Conservation (phyloP, 163 green algal genomes). For the Scenedesmus sp. region DNA sequence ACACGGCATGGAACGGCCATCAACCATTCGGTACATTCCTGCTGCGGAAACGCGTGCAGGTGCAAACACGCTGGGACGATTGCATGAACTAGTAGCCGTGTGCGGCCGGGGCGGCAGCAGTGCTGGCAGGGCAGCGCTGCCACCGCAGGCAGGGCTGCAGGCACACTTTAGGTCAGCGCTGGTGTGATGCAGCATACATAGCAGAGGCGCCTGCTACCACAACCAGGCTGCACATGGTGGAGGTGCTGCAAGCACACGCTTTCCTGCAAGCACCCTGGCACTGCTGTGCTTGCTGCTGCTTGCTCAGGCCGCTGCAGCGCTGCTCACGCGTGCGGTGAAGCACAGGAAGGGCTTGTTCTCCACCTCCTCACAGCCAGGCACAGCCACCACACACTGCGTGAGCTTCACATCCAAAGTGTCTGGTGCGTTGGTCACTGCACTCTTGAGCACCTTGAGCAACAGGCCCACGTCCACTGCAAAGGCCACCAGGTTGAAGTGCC, state of each 20-base stretch:
- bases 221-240: background rate
- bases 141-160: background rate
- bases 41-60: too few relatives aligned
- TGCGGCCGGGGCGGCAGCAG: background rate
- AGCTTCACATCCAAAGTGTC: constrained; percentile 79
- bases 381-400: constrained; percentile 54
- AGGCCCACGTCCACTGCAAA: constrained; percentile 81
- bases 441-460: constrained; percentile 76
- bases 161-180: background rate
- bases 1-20: background rate
- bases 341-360: constrained; percentile 75
- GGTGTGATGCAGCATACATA: background rate
- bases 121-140: background rate
- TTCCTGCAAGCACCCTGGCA: background rate
- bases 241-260: too few relatives aligned
- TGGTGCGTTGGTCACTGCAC: constrained; percentile 69
- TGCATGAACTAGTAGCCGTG: background rate
- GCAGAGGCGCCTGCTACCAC: background rate
- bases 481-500: constrained; percentile 83
- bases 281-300: background rate
- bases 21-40: too few relatives aligned
- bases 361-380: constrained; percentile 20
- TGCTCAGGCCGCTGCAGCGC: background rate
- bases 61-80: too few relatives aligned
- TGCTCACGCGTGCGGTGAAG: constrained; percentile 64